These are phyloP conservation scores for Pichia sp. DNA, from an alignment of 1,139 yeast species.

Conservation along the genomic window DNA sequence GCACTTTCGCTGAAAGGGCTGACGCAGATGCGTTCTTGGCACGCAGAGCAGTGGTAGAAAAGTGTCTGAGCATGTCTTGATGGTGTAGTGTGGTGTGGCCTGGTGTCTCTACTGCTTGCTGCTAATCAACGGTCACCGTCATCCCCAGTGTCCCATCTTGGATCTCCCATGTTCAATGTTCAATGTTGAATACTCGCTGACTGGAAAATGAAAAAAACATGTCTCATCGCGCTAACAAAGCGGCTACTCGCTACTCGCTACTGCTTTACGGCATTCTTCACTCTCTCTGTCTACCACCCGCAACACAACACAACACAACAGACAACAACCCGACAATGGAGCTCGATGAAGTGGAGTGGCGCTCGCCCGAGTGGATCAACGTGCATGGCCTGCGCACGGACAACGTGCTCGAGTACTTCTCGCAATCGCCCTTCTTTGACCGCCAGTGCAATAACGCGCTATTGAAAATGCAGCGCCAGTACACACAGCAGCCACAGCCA, in stretches of 20 bases:
- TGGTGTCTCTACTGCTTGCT: no score
- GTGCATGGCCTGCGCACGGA: conserved; percentile 78
- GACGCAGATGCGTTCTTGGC: not conserved
- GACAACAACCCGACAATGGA: conserved; percentile 22
- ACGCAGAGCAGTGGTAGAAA: not conserved
- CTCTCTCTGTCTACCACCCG: no score
- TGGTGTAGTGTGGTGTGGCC: no score
- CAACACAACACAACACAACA: not conserved
- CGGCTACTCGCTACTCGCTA: no score
- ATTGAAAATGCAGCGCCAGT: conserved; percentile 87
- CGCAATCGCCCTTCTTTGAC: conserved; percentile 93
- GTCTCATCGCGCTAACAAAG: no score
- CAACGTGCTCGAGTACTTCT: conserved; percentile 85
- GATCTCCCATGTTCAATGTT: no score
- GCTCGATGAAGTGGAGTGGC: conserved; percentile 92
- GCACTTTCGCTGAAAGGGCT: not conserved
- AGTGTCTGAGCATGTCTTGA: no score
- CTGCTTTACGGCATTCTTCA: no score
- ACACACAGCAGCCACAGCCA: conserved; percentile 1
- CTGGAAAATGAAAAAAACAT: no score
- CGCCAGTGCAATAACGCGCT: conserved; percentile 92
- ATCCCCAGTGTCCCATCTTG: no score
- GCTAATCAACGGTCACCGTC: no score
- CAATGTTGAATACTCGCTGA: no score
- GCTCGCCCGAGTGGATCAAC: conserved; percentile 96